Conservation (phyloP, 345 rosid genomes). For the Citrus maxima region DNA sequence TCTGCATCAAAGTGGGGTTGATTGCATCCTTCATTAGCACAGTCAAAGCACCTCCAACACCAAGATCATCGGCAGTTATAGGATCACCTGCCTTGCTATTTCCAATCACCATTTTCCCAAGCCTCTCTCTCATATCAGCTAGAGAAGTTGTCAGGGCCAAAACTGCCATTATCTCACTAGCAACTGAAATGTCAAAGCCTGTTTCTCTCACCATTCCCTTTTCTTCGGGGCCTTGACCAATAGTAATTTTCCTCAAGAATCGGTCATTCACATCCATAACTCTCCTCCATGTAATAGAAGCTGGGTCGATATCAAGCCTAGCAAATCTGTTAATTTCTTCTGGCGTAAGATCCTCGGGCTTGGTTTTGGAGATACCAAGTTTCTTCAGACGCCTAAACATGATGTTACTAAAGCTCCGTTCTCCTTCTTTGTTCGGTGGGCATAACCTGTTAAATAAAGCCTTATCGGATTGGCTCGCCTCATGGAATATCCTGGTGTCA, state of each 20-base stretch:
- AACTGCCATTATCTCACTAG: conserved; percentile 99
- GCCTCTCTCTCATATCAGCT: conserved; percentile 96
- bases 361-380: conserved; percentile 78
- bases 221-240: conserved; percentile 98
- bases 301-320: conserved; percentile 88
- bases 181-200: conserved; percentile 94
- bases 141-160: conserved; percentile 93
- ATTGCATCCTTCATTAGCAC: conserved; percentile 98
- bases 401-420: conserved; percentile 68
- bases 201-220: conserved; percentile 98
- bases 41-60: conserved; percentile 94
- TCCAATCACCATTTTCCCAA: conserved; percentile 96
- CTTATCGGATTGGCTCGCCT: conserved; percentile 88
- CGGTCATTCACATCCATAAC: conserved; percentile 98
- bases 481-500: conserved; percentile 95
- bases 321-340: conserved; percentile 78
- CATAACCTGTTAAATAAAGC: conserved; percentile 89
- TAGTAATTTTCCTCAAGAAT: conserved; percentile 82
- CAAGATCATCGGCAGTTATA: conserved; percentile 97
- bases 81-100: conserved; percentile 95
- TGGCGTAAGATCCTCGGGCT: conserved; percentile 84
- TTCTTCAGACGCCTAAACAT: conserved; percentile 87
- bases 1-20: conserved; percentile 96
- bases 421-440: conserved; percentile 85
- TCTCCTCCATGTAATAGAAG: conserved; percentile 93